Base-by-base conservation (phyloP, 371 early-diverging fungal genomes). In the Neoconidiobolus thromboides region DNA sequence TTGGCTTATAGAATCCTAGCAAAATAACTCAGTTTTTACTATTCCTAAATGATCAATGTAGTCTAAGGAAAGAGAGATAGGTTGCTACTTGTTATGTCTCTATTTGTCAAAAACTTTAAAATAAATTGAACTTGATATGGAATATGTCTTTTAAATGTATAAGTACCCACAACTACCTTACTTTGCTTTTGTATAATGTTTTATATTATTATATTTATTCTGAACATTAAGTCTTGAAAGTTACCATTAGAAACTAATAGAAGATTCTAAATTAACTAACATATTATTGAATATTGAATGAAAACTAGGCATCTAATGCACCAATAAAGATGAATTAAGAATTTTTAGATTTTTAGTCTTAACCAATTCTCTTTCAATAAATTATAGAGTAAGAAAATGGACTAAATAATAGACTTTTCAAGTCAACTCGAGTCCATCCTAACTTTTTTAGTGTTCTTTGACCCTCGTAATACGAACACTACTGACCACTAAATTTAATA, bases 401-500 rank as follows among this genome's bases (percentile, higher is more conserved):
- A 6, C 43, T 43, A 6, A 57, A 43, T 10, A 4, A 14, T n/a
- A 57, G 41, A 5, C 10, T 40, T 43, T 41, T 57, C 2, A 10
- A 7, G 2, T 38, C n/a, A 14, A 12, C 49, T 26, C 26, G 26
- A 26, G 57, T 15, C 43, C 7, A 42, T 36, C 36, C 44, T 12
- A 57, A 44, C 36, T 57, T 57, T 42, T 7, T 44, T 44, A 43
- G 41, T 44, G 0, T 43, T 36, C 6, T 6, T 44, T 12, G 36
- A 43, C 44, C 44, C 43, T n/a, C 58, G 48, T 58, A 14, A 58
- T 58, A 15, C 58, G 48, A 14, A 48, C 58, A 36, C 48, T 58
- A 26, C 48, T 58, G 14, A 58, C 44, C 2, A 58, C 6, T 9
- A 48, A 48, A 39, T 58, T 15, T 6, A 44, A 37, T 1, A 10